Base-by-base conservation (phyloP, 2,329 filamentous ascomycete species). In the Nemania sp. region DNA sequence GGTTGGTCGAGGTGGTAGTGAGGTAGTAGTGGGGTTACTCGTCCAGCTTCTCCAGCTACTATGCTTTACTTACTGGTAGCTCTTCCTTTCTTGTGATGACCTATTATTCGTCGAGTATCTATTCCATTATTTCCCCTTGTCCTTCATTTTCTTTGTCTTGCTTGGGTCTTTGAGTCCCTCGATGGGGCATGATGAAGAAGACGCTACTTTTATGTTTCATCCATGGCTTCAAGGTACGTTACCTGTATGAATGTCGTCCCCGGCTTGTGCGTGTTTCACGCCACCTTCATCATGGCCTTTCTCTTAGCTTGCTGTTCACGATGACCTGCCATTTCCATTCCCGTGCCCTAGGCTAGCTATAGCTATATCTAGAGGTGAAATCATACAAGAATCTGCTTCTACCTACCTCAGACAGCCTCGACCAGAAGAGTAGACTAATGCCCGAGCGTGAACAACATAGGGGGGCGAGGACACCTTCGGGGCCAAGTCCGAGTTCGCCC, bases 181-280 rank as follows among this genome's bases (percentile, higher is more conserved):
- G 55, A 77, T 75, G 73, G 71, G 68, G 72, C 67, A 84, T 76
- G 61, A 88, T 88, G 84, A 90, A 89, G 80, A 92, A 91, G 78
- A 95, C 90, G 60, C 77, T 96, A 39, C 77, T 96, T 40, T 78
- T 96, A 61, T 90, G 90, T 72, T 95, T 95, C 75, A 91, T 95
- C 63, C 91, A 96, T 76, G 91, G 91, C 73, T 96, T 96, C 84
- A 92, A 95, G 83, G 70, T 70, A 62, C 62, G 64, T 39, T 7
- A 7, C 5, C 35, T 39, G 7, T 7, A 29, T 4, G 25, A 29
- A 4, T 3, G 25, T 29, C 12, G 35, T 11, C 12, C 35, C 35
- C 15, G 17, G 25, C 39, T 46, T 49, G 42, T 50, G 29, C 54
- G n/a, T n/a, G n/a, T n/a, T n/a, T 12, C 20, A 61, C 47, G 43